Percentiles rank a stretch among this genome's conserved stretches.
Conservation (phyloP, 169 alveolate species). For the Plasmodium gonderi region DNA sequence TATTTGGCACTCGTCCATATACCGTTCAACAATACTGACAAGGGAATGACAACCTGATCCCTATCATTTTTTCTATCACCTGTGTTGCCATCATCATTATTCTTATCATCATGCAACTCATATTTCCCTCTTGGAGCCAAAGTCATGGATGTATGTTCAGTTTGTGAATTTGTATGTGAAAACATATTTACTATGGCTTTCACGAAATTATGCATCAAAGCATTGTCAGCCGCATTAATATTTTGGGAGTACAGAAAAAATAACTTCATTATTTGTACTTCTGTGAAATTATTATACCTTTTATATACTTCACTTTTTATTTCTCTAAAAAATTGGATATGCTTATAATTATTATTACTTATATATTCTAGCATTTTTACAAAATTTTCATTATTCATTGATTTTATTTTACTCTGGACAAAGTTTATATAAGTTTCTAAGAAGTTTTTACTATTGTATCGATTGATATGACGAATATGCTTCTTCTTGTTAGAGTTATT, state of each 20-base stretch:
- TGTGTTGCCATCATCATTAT: too few species aligned
- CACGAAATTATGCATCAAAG: constrained; percentile 18
- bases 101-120: too few species aligned
- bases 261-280: constrained; percentile 35
- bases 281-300: constrained; percentile 36
- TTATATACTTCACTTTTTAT: constrained; percentile 37
- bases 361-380: constrained; percentile 43
- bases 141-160: background rate
- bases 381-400: constrained; percentile 59
- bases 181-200: constrained; percentile 19
- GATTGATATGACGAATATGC: background rate
- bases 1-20: constrained; percentile 73
- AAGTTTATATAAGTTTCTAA: constrained; percentile 48
- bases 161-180: background rate
- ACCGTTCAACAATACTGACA: constrained; percentile 30
- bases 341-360: constrained; percentile 67
- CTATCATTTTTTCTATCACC: background rate
- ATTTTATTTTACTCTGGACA: constrained; percentile 31
- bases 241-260: constrained; percentile 55
- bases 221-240: constrained; percentile 53
- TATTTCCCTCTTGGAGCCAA: background rate
- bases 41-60: background rate
- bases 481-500: constrained; percentile 46
- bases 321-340: constrained; percentile 61
- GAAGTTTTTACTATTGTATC: constrained; percentile 28